A percentile compares a stretch with the other conserved stretches of the same genome.
phyloP scores from a whole-genome alignment of 2,329 filamentous ascomycete species.

The Aspergillus tamarii region DNA sequence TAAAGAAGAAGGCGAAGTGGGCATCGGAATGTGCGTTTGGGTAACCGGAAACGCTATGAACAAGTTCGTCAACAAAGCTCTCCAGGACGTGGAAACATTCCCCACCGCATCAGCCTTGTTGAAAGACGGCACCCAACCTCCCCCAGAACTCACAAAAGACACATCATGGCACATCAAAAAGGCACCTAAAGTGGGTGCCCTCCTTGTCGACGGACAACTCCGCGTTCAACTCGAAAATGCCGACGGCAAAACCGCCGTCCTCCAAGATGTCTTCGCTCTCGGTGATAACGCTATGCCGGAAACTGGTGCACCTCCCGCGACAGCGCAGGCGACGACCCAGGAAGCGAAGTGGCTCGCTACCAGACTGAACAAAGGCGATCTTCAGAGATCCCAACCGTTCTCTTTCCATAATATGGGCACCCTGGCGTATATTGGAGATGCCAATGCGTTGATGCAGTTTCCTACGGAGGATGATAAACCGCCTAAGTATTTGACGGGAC shows the following conservation, averaged over 20 bases:
- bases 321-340: constrained; percentile 62
- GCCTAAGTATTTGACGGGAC: constrained; percentile 39
- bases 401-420: constrained; percentile 61
- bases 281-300: constrained; percentile 62
- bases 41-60: constrained; percentile 46
- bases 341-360: constrained; percentile 62
- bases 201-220: constrained; percentile 60
- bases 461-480: constrained; percentile 30
- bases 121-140: constrained; percentile 19
- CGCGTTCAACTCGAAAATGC: constrained; percentile 55
- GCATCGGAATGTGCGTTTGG: constrained; percentile 65
- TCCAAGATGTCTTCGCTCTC: constrained; percentile 58
- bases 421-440: constrained; percentile 63
- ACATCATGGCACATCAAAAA: constrained; percentile 55
- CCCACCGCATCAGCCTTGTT: constrained; percentile 35
- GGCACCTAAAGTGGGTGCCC: constrained; percentile 49
- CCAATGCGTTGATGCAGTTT: constrained; percentile 60
- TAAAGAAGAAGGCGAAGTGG: constrained; percentile 61
- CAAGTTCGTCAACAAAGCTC: constrained; percentile 32
- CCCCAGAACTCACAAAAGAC: constrained; percentile 17
- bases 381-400: constrained; percentile 44
- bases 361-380: constrained; percentile 55
- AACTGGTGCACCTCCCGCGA: constrained; percentile 57
- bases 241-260: constrained; percentile 42
- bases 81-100: constrained; percentile 36